Conservation (phyloP, 2,329 filamentous ascomycete genomes). For the Trichoderma sp. region DNA sequence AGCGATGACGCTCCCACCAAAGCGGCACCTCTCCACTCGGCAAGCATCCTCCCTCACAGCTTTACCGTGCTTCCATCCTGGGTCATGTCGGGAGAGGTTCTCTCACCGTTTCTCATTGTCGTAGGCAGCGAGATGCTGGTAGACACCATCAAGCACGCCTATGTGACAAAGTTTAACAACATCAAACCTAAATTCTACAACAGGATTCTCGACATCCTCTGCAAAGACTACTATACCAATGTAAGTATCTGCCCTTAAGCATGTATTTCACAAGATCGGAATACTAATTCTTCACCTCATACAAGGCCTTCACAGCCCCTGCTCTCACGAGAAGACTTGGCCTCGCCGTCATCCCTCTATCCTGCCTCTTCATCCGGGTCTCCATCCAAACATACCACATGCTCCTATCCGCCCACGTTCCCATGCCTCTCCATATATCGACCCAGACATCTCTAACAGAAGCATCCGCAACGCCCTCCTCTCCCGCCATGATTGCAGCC, state of each 20-base stretch:
- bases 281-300: background rate
- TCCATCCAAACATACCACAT: slow-evolving; percentile 97
- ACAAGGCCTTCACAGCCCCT: slow-evolving; percentile 83
- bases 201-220: slow-evolving; percentile 87
- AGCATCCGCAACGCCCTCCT: slow-evolving; percentile 64
- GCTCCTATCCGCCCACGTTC: slow-evolving; percentile 87
- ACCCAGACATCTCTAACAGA: slow-evolving; percentile 65
- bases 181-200: slow-evolving; percentile 88
- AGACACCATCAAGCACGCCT: slow-evolving; percentile 95
- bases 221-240: slow-evolving; percentile 97
- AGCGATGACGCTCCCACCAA: slow-evolving; percentile 54
- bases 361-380: slow-evolving; percentile 92
- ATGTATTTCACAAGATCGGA: too few relatives aligned
- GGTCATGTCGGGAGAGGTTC: slow-evolving; percentile 75
- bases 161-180: slow-evolving; percentile 98
- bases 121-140: slow-evolving; percentile 96
- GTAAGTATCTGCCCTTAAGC: slow-evolving; percentile 47
- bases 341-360: slow-evolving; percentile 86
- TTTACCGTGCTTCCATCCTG: slow-evolving; percentile 88
- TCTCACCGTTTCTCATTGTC: slow-evolving; percentile 91
- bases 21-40: slow-evolving; percentile 61
- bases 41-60: slow-evolving; percentile 81
- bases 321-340: slow-evolving; percentile 88
- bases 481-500: slow-evolving; percentile 74
- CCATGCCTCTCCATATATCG: slow-evolving; percentile 68